Conservation (phyloP, 2,329 filamentous ascomycete species). For the Niveomyces coronatus region DNA sequence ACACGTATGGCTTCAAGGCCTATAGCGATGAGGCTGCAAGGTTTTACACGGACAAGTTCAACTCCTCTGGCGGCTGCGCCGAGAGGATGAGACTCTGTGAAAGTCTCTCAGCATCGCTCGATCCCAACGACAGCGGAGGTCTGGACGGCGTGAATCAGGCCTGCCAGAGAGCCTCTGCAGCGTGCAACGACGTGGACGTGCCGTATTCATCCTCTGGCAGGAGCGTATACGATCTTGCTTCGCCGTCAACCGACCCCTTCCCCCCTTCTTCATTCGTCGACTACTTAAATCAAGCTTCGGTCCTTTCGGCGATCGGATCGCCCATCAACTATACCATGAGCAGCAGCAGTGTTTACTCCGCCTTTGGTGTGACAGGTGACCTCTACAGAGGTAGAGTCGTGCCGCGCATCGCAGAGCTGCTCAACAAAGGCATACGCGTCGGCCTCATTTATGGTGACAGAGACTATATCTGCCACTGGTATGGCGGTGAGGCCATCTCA, state of each 20-base stretch:
- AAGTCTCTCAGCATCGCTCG: slow-evolving; percentile 26
- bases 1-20: slow-evolving; percentile 53
- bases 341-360: slow-evolving; percentile 34
- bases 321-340: slow-evolving; percentile 48
- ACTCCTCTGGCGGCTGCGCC: slow-evolving; percentile 35
- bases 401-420: slow-evolving; percentile 46
- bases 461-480: slow-evolving; percentile 56
- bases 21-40: slow-evolving; percentile 42
- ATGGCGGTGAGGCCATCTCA: slow-evolving; percentile 66
- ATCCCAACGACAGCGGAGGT: slow-evolving; percentile 32
- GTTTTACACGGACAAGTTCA: slow-evolving; percentile 29
- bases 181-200: slow-evolving; percentile 40
- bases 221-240: slow-evolving; percentile 52
- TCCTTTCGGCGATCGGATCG: slow-evolving; percentile 51
- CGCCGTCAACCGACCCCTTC: slow-evolving; percentile 46
- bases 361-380: slow-evolving; percentile 44
- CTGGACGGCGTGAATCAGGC: slow-evolving; percentile 27
- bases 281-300: slow-evolving; percentile 51
- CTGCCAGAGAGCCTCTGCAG: slow-evolving; percentile 40
- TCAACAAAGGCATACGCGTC: slow-evolving; percentile 54
- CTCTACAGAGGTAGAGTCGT: slow-evolving; percentile 54
- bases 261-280: slow-evolving; percentile 50
- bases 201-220: slow-evolving; percentile 46
- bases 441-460: slow-evolving; percentile 60
- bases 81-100: slow-evolving; percentile 44